These are phyloP conservation scores for Cryphonectria carpinicola DNA, from an alignment of 2,329 filamentous ascomycete genomes.

Conservation along the genomic window DNA sequence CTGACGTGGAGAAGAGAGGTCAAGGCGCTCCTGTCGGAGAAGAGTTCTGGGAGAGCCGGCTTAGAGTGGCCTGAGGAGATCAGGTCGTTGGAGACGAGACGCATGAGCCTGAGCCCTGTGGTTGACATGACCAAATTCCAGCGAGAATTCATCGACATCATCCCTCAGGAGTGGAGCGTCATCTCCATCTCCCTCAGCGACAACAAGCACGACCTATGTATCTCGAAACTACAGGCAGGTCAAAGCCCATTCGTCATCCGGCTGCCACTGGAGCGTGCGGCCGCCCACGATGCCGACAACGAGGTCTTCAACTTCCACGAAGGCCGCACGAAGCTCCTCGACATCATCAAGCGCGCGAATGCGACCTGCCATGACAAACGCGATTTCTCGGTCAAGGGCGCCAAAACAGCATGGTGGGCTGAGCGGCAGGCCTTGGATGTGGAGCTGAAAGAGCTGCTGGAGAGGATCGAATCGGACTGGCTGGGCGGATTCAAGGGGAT, in stretches of 20 bases:
- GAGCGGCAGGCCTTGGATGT: slow-evolving; percentile 80
- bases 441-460: slow-evolving; percentile 75
- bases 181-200: slow-evolving; percentile 86
- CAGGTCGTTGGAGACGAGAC: slow-evolving; percentile 38
- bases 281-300: slow-evolving; percentile 74
- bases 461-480: slow-evolving; percentile 91
- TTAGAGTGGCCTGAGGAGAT: slow-evolving; percentile 43
- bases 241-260: slow-evolving; percentile 84
- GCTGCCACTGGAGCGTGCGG: slow-evolving; percentile 81
- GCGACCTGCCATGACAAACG: slow-evolving; percentile 75
- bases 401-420: slow-evolving; percentile 86
- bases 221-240: slow-evolving; percentile 80
- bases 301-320: slow-evolving; percentile 84
- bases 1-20: slow-evolving; percentile 69
- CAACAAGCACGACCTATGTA: slow-evolving; percentile 79
- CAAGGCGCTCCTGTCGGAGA: slow-evolving; percentile 54
- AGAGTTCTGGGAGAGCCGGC: slow-evolving; percentile 46
- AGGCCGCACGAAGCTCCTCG: slow-evolving; percentile 76
- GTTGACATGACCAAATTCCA: slow-evolving; percentile 70
- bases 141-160: slow-evolving; percentile 79
- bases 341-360: slow-evolving; percentile 83
- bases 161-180: slow-evolving; percentile 82
- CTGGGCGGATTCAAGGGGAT: slow-evolving; percentile 92
- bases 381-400: slow-evolving; percentile 73
- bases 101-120: slow-evolving; percentile 50